Evolutionary conservation across 805 yeast species (phyloP), one percentile per base, ranked within the genome.

Genomic region (Kazachstania bromeliacearum): DNA sequence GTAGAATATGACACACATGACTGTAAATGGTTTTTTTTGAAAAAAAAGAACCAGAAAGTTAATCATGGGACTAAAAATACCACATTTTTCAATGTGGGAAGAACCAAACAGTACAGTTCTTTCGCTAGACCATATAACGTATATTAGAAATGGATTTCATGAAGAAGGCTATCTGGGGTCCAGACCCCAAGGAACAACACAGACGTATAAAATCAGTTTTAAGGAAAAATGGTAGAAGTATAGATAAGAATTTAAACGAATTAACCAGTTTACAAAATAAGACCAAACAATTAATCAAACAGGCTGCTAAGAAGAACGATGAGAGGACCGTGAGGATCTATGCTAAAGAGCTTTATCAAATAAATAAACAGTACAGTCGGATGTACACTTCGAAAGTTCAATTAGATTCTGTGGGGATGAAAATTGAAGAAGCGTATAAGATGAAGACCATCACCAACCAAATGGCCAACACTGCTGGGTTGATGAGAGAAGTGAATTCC

Each of bases 131-230:
- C 10, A 30, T 16, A 7, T 30, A 16, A n/a, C n/a, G n/a, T n/a
- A n/a, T n/a, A n/a, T n/a, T n/a, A n/a, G n/a, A n/a, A 4, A 89
- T 89, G 97, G 85, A 89, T 54, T 80, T 69, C 56, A 58, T 89
- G 23, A 88, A 85, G 63, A 78, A 79, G 55, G 83, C 88, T 4
- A 79, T 89, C 26, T 89, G 94, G 81, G 98, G 98, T 0, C 96
- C 97, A 0, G 96, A 88, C 54, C 96, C 96, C 28, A 79, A 80
- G 51, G 97, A 85, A 51, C 94, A 81, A 51, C 75, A 67, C 41
- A 59, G 92, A 38, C 80, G 76, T 46, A 83, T 94, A 47, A 88
- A 83, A 51, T 67, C 75, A 26, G 68, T 85, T 15, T 70, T 89
- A 28, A 77, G 97, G 39, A 82, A 80, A 61, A 92, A 88, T 59